Evolutionary conservation across 2,329 filamentous ascomycete species (phyloP), one percentile per base, ranked within the genome.

Genomic region (Davidsoniella eucalypti): DNA sequence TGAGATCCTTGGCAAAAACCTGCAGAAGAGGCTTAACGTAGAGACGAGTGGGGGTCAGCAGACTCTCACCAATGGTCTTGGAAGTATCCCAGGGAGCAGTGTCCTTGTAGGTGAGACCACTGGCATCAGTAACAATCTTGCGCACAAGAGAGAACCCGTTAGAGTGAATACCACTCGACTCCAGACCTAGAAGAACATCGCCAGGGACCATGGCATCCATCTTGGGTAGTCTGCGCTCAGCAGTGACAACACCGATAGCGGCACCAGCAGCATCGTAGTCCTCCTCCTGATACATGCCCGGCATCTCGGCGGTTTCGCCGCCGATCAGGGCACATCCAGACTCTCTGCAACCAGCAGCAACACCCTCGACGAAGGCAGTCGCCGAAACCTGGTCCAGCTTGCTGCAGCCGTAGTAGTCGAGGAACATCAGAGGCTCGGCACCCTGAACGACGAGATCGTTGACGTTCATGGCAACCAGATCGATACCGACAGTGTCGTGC

Each of bases 391-490:
- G 76, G 57, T 93, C 79, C 18, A 98, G 76, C 63, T 82, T 83
- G 64, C 85, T 87, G 72, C 88, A 95, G 54, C 87, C 90, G 67
- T 93, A 95, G 74, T 94, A 96, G 69, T 98, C 92, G 55, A 96
- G 80, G 75, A 98, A 96, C 72, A 92, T 92, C 56, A 96, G 73
- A 2, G 92, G 88, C 58, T 92, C 86, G 10, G 92, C 92, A 50
- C 92, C 92, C 68, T 96, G 88, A 7, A 96, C 92, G 47, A 98
- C 82, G 0, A 98, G 74, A 61, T 98, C 92, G 65, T 98, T 98
- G 62, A 96, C 92, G 64, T 95, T 96, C 90, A 96, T 96, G 57
- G 92, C 92, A 3, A 98, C 92, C 36, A 98, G 76, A 63, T 98
- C 92, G 58, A 98, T 87, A 54, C 92, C 92, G 9, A 98, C 90